These are phyloP conservation scores for Fabrea salina DNA, from an alignment of 169 alveolate species.

Conservation along the genomic window DNA sequence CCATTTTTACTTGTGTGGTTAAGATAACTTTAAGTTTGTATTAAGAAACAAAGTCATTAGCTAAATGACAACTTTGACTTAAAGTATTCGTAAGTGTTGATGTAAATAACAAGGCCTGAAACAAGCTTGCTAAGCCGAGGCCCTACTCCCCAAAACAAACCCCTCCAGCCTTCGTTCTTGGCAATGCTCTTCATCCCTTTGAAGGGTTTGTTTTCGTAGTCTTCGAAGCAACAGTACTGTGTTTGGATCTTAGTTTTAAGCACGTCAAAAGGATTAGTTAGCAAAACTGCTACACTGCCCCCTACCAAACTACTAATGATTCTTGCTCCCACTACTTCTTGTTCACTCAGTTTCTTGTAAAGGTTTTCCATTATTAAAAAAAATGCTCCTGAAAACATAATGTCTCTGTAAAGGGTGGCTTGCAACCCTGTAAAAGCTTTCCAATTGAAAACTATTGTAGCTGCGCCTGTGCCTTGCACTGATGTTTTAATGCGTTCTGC, in stretches of 20 bases:
- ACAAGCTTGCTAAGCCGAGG: background rate
- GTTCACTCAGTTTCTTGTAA: background rate
- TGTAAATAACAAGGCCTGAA: background rate
- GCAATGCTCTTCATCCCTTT: background rate
- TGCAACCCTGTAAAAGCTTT: background rate
- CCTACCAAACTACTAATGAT: background rate
- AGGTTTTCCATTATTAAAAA: background rate
- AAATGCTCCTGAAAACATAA: background rate
- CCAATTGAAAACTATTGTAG: background rate
- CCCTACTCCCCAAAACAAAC: background rate
- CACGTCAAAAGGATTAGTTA: slow-evolving; percentile 63
- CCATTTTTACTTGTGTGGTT: no score
- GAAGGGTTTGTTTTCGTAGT: background rate
- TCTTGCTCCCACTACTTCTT: background rate
- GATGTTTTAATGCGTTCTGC: background rate
- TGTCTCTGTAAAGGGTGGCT: slow-evolving; percentile 5
- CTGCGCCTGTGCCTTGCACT: slow-evolving; percentile 12
- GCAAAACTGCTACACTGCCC: slow-evolving; percentile 40
- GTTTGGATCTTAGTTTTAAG: slow-evolving; percentile 48
- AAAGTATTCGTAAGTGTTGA: background rate
- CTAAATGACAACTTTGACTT: no score
- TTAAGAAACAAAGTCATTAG: no score
- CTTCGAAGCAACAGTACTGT: background rate
- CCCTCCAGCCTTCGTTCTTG: background rate
- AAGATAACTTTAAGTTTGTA: no score